Percentiles rank a stretch among this genome's conserved stretches.
Evolutionary conservation across 441 rosid genomes (phyloP).

Genomic region (Populus hybrid): DNA sequence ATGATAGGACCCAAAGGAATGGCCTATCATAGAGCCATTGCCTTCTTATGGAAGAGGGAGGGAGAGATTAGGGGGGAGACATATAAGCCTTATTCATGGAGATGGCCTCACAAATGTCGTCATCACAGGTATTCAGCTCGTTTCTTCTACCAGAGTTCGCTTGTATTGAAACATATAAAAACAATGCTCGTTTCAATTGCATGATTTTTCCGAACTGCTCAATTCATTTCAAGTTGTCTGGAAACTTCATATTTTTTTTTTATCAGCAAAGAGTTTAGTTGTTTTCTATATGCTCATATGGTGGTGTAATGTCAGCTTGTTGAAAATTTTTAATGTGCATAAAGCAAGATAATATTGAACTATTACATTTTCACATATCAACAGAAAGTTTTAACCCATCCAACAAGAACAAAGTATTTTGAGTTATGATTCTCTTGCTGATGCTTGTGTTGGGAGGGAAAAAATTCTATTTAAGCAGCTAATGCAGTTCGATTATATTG

Average conservation of each 20-base stretch:
- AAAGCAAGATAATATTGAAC: no score
- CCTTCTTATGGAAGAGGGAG: conserved; percentile 99
- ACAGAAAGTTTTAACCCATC: no score
- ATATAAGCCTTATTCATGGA: conserved; percentile 92
- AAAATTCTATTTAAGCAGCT: no score
- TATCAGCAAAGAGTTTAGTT: not conserved
- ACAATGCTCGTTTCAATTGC: not conserved
- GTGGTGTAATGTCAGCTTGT: not conserved
- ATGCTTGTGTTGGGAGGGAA: no score
- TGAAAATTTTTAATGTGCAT: not conserved
- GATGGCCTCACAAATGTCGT: conserved; percentile 71
- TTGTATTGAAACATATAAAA: not conserved
- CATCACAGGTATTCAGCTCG: conserved; percentile 23
- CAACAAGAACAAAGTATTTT: no score
- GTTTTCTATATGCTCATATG: not conserved
- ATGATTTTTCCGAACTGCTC: not conserved
- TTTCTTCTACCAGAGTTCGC: not conserved
- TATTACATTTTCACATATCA: no score
- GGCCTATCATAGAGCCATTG: conserved; percentile 86
- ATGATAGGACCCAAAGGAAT: conserved; percentile 60
- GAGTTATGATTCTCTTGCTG: no score
- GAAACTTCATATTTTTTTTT: not conserved
- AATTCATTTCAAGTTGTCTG: not conserved
- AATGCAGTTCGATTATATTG: no score
- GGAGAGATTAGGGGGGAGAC: conserved; percentile 86